phyloP scores from a whole-genome alignment of 2,329 filamentous ascomycete genomes.

The Didymella sp. region DNA sequence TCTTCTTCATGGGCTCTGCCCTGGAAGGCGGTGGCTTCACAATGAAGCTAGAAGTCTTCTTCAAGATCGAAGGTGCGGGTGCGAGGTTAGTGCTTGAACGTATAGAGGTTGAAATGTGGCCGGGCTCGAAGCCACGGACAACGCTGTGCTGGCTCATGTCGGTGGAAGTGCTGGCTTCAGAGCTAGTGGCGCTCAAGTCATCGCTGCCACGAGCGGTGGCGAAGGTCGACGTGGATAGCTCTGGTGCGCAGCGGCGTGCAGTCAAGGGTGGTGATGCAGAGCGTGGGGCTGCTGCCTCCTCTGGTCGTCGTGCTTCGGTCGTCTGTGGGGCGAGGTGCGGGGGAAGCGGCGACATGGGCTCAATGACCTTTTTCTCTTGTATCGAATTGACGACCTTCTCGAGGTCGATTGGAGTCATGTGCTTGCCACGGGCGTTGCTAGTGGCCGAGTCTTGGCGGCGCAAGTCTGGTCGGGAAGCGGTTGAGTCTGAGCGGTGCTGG shows the following conservation, averaged over 20 bases:
- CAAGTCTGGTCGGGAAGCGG: constrained; percentile 69
- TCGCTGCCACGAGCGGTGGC: constrained; percentile 53
- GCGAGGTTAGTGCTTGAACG: constrained; percentile 67
- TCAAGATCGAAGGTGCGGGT: constrained; percentile 65
- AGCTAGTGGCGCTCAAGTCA: constrained; percentile 53
- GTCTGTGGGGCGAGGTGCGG: constrained; percentile 46
- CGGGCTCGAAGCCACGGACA: constrained; percentile 85
- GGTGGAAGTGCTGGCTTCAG: constrained; percentile 69
- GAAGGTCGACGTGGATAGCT: constrained; percentile 67
- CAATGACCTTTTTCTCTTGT: constrained; percentile 78
- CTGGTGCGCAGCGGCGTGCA: constrained; percentile 57
- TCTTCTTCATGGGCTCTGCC: constrained; percentile 62
- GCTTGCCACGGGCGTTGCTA: constrained; percentile 76
- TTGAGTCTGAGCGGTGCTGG: constrained; percentile 54
- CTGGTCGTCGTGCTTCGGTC: constrained; percentile 17
- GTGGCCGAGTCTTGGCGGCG: constrained; percentile 73
- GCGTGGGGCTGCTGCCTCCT: constrained; percentile 35
- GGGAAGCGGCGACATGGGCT: constrained; percentile 60
- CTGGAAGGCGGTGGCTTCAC: constrained; percentile 38
- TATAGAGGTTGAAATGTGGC: constrained; percentile 72
- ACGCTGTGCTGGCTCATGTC: constrained; percentile 71
- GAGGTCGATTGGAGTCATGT: constrained; percentile 90
- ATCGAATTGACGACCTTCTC: constrained; percentile 95
- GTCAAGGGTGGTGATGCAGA: constrained; percentile 52
- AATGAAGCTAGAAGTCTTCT: constrained; percentile 52